Conservation (phyloP, 148 eudicot species). For the Chenopodium formosanum region DNA sequence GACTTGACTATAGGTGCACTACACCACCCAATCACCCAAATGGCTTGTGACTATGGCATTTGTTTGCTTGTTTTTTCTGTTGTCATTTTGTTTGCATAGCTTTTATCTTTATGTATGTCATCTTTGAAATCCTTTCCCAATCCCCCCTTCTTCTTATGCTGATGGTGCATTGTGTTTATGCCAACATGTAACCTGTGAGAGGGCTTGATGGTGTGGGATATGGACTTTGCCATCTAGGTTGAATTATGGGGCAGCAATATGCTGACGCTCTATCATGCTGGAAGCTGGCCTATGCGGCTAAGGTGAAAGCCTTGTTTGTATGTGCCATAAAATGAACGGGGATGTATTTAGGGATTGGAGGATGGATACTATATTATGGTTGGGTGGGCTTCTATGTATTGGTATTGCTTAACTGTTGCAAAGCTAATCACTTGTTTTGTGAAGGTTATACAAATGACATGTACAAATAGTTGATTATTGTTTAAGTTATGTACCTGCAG, state of each 20-base stretch:
- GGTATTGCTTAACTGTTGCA: neutral
- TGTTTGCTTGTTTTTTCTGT: neutral
- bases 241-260: neutral
- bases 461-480: neutral
- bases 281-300: neutral
- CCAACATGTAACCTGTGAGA: neutral
- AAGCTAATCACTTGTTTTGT: neutral
- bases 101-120: neutral
- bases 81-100: neutral
- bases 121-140: neutral
- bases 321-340: neutral
- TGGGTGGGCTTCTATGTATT: neutral
- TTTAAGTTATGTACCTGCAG: neutral
- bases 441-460: neutral
- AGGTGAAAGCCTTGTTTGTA: neutral
- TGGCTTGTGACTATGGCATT: neutral
- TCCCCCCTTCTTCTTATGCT: neutral
- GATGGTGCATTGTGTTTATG: neutral
- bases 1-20: neutral
- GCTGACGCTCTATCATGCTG: neutral
- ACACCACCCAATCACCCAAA: neutral
- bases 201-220: neutral
- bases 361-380: neutral
- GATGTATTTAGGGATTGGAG: neutral
- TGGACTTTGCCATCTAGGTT: neutral